Conservation (phyloP, 805 yeast genomes). For the Candida methanosorbosa region DNA sequence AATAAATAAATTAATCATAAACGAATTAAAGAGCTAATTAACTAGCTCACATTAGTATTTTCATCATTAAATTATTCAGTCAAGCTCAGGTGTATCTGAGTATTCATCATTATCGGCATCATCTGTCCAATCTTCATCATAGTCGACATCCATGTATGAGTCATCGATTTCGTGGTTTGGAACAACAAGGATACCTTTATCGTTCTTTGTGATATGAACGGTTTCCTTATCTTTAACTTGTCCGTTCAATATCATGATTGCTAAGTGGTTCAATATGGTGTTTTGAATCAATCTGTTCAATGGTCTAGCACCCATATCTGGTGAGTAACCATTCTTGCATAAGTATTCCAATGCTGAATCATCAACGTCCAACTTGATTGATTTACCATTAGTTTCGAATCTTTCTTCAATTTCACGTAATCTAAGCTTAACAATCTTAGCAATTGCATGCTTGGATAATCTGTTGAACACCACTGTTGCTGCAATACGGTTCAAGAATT, state of each 20-base stretch:
- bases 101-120: constrained; percentile 54
- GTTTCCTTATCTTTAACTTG: constrained; percentile 84
- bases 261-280: constrained; percentile 80
- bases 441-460: constrained; percentile 81
- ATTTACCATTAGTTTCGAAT: constrained; percentile 77
- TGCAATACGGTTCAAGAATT: constrained; percentile 91
- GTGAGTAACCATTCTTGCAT: constrained; percentile 80
- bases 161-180: constrained; percentile 74
- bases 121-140: constrained; percentile 42
- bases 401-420: constrained; percentile 77
- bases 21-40: too few relatives aligned
- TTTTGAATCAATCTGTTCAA: constrained; percentile 85
- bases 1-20: too few relatives aligned
- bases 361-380: constrained; percentile 62
- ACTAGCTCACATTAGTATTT: background rate
- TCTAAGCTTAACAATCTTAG: constrained; percentile 84
- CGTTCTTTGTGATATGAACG: constrained; percentile 50
- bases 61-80: constrained; percentile 5
- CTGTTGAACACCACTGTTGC: constrained; percentile 91
- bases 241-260: constrained; percentile 79
- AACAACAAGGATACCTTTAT: constrained; percentile 64
- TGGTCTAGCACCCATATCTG: constrained; percentile 96
- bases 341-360: constrained; percentile 74
- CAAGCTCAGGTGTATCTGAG: constrained; percentile 15
- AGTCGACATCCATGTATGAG: constrained; percentile 42